Conservation (phyloP, 257 asterid genomes). For the Nicotiana knightiana region DNA sequence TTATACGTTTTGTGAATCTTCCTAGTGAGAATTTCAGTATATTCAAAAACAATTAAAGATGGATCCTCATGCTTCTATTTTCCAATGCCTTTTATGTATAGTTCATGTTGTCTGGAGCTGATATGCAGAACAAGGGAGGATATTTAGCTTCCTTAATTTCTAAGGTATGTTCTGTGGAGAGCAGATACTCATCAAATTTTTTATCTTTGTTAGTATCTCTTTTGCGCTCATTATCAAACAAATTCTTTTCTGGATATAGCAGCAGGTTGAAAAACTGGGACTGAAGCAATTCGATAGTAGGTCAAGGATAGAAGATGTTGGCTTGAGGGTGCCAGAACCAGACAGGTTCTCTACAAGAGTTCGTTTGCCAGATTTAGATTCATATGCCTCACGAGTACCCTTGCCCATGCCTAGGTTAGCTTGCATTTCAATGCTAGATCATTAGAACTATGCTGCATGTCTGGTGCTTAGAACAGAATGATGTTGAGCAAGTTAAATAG, state of each 20-base stretch:
- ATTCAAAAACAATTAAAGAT: neutral
- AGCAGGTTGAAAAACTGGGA: constrained; percentile 41
- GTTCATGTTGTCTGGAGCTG: constrained; percentile 86
- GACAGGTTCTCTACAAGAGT: constrained; percentile 16
- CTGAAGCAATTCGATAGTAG: constrained; percentile 15
- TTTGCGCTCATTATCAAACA: neutral
- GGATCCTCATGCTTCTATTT: constrained; percentile 5
- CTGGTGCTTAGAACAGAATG: neutral
- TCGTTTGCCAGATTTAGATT: constrained; percentile 14
- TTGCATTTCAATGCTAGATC: neutral
- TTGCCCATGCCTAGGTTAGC: constrained; percentile 22
- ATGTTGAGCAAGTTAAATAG: neutral
- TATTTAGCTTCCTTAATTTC: constrained; percentile 69
- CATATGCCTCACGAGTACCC: constrained; percentile 12
- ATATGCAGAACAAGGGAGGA: constrained; percentile 59
- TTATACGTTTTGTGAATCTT: neutral
- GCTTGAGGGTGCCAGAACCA: constrained; percentile 10
- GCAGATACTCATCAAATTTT: constrained; percentile 10
- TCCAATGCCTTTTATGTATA: constrained; percentile 24
- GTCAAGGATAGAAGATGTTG: neutral
- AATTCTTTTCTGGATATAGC: constrained; percentile 29
- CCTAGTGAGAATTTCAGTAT: neutral
- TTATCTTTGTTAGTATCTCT: constrained; percentile 6
- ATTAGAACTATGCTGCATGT: neutral
- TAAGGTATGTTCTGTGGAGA: constrained; percentile 37